phyloP scores from a whole-genome alignment of 495 filamentous ascomycete genomes.

The Aspergillus panamensis region DNA sequence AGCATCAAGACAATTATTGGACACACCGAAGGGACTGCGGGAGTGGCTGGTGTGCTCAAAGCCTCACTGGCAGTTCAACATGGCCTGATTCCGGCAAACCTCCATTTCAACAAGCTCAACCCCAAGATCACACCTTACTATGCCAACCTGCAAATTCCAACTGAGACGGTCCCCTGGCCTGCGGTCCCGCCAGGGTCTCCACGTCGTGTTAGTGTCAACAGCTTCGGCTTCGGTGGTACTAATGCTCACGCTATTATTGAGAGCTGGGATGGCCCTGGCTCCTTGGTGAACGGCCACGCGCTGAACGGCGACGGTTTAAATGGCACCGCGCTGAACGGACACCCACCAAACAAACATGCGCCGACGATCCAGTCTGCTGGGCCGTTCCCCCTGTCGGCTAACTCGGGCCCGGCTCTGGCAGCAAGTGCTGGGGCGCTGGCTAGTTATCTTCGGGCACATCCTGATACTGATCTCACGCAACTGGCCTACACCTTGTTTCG shows the following conservation, averaged over 20 bases:
- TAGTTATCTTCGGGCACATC: too few relatives aligned
- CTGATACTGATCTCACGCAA: too few relatives aligned
- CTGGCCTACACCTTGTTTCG: too few relatives aligned
- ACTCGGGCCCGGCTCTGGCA: too few relatives aligned
- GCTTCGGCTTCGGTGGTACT: slow-evolving; percentile 3
- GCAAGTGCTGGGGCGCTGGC: too few relatives aligned
- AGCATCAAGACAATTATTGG: slow-evolving; percentile 1
- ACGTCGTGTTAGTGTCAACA: slow-evolving; percentile 1
- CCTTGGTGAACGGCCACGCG: background rate
- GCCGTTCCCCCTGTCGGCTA: too few relatives aligned
- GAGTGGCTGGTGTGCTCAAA: background rate
- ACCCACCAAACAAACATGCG: too few relatives aligned
- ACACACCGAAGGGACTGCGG: background rate
- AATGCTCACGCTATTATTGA: slow-evolving; percentile 6
- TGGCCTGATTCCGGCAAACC: background rate
- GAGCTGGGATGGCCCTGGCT: background rate
- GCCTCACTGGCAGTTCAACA: background rate
- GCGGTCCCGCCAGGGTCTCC: background rate
- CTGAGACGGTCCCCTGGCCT: background rate
- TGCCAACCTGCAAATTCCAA: background rate
- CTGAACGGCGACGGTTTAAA: too few relatives aligned
- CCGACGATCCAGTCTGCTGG: too few relatives aligned
- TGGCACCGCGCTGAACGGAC: too few relatives aligned
- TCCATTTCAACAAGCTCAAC: background rate
- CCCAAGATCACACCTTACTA: background rate